Base-by-base conservation (phyloP, 202 grass and related monocot species). In the Carex sylvatica region DNA sequence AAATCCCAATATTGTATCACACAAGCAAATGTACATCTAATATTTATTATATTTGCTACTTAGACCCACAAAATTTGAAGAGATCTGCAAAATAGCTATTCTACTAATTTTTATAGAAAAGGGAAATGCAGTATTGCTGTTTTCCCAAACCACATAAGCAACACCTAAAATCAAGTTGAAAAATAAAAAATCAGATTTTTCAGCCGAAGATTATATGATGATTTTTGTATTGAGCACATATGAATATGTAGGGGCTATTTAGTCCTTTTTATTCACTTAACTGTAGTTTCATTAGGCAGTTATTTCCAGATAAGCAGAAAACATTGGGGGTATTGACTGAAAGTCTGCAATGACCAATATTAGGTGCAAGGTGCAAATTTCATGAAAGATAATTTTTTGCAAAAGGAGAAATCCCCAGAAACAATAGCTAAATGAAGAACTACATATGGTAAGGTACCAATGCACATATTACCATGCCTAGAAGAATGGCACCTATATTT, bases 241-340 rank as follows among this genome's bases (percentile, higher is more conserved):
- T 82, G 79, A 81, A 66, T 81, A 66, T 81, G 19, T 64, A 64
- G 35, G 38, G 26, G n/a, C 5, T 22, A 40, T 79, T 80, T 54
- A 44, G 18, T 33, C 35, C 20, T 69, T 69, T 69, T 56, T 5
- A 35, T 56, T 23, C 23, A 56, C 24, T 56, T n/a, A 58, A 35
- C 13, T 28, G 31, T 76, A 28, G 6, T 75, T 33, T 76, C 33
- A 15, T 15, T n/a, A 24, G 13, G 23, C 19, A 56, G 26, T 56
- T 19, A 55, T 35, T 76, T 76, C 26, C 13, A 76, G 1, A 51
- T 40, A 40, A 28, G 44, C 20, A 73, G 11, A 73, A 52, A 46
- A 4, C n/a, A n/a, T 73, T 28, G 20, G 42, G 42, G 19, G 20
- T 14, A 52, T 73, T 52, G 12, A 26, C 40, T 73, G 24, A 49